Conservation (phyloP, 495 filamentous ascomycete genomes). For the Glonium stellatum region DNA sequence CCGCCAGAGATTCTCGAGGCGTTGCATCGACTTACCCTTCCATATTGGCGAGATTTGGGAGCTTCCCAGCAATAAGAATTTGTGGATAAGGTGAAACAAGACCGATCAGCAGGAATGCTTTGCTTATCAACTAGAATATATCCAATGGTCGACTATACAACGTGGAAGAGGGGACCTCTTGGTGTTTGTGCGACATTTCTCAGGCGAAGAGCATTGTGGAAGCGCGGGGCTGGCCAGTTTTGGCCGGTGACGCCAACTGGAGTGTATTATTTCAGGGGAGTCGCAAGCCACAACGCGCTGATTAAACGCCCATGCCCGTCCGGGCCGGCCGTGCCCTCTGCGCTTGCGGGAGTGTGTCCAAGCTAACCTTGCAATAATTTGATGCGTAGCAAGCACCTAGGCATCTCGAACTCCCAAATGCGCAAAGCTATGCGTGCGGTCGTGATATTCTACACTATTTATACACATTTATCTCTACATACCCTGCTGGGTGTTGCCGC, state of each 20-base stretch:
- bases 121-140: not conserved
- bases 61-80: not conserved
- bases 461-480: not conserved
- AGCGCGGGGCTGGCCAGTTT: not conserved
- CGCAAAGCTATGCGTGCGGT: not conserved
- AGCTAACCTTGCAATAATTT: too few species aligned
- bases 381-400: too few species aligned
- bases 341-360: too few species aligned
- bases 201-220: not conserved
- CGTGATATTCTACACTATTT: not conserved
- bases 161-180: not conserved
- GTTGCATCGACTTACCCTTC: conserved; percentile 7
- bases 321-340: too few species aligned
- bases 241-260: not conserved
- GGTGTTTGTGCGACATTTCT: not conserved
- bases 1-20: not conserved
- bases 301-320: too few species aligned
- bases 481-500: conserved; percentile 15
- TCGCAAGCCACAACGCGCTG: not conserved
- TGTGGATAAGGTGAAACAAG: not conserved
- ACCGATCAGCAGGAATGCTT: not conserved
- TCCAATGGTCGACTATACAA: not conserved
- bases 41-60: not conserved
- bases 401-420: not conserved
- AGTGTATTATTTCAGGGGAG: not conserved